Evolutionary conservation across 2,329 filamentous ascomycete species (phyloP).

Genomic region (Hortaea werneckii): DNA sequence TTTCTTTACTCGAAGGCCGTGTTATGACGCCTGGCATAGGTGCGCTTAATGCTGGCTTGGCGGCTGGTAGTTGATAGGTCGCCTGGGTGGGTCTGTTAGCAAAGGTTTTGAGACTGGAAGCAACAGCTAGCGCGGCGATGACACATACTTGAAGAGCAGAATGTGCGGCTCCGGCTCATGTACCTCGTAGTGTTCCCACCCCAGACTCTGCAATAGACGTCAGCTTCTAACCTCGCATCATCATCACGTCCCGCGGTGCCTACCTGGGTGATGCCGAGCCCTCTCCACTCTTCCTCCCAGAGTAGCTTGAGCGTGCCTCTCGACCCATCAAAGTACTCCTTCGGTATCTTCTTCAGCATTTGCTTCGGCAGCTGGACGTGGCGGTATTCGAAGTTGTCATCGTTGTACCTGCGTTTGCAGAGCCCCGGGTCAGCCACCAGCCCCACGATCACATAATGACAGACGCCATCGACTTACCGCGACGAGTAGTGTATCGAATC

Average conservation of each 20-base stretch:
- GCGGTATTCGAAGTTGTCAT: slow-evolving; percentile 88
- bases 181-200: slow-evolving; percentile 99
- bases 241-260: slow-evolving; percentile 13
- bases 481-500: slow-evolving; percentile 93
- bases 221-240: not conserved
- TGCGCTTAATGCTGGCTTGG: no score
- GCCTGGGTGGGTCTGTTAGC: slow-evolving; percentile 41
- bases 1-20: no score
- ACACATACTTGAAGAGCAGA: slow-evolving; percentile 86
- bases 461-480: slow-evolving; percentile 56
- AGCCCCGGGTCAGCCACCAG: not conserved
- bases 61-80: slow-evolving; percentile 75
- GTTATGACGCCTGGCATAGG: no score
- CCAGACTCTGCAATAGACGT: slow-evolving; percentile 60
- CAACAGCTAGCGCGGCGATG: not conserved
- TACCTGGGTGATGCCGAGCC: slow-evolving; percentile 93
- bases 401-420: slow-evolving; percentile 65
- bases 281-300: slow-evolving; percentile 98
- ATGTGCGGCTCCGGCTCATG: slow-evolving; percentile 98
- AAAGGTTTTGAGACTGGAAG: not conserved
- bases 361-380: slow-evolving; percentile 96
- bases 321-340: slow-evolving; percentile 80
- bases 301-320: slow-evolving; percentile 91
- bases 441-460: not conserved
- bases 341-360: slow-evolving; percentile 94